A percentile compares a stretch with the other conserved stretches of the same genome.
Evolutionary conservation across 1,284 basidiomycete species (phyloP).

Genomic region (Leccinum pachyderme): DNA sequence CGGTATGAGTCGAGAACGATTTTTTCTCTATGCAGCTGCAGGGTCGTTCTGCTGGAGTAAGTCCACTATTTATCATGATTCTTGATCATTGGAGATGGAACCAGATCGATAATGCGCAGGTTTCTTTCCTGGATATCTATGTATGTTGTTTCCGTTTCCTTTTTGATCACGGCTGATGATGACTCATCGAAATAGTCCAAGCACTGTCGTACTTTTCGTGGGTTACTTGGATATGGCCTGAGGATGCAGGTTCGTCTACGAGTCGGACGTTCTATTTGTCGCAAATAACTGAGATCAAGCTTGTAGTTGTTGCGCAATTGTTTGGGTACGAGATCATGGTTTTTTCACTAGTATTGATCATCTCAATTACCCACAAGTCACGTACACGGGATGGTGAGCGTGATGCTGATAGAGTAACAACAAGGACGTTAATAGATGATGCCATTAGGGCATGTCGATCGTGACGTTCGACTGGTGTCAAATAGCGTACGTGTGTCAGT

Average conservation of each 20-base stretch:
- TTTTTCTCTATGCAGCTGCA: constrained; percentile 45
- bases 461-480: constrained; percentile 52
- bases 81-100: neutral
- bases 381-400: constrained; percentile 36
- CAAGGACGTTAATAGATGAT: neutral
- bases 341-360: neutral
- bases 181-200: constrained; percentile 17
- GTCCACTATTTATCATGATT: constrained; percentile 14
- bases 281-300: neutral
- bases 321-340: constrained; percentile 36
- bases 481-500: constrained; percentile 35
- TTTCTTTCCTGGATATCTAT: constrained; percentile 47
- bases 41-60: constrained; percentile 47
- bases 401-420: neutral
- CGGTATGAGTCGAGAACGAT: constrained; percentile 47
- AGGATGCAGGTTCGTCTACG: constrained; percentile 28
- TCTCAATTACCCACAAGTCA: constrained; percentile 26
- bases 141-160: constrained; percentile 5
- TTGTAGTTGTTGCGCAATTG: constrained; percentile 31
- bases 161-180: neutral
- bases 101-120: constrained; percentile 20
- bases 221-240: constrained; percentile 53
- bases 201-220: constrained; percentile 51
- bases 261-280: neutral
- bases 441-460: constrained; percentile 41